Evolutionary conservation across 2,329 filamentous ascomycete species (phyloP).

Genomic region (Exserohilum turcica): DNA sequence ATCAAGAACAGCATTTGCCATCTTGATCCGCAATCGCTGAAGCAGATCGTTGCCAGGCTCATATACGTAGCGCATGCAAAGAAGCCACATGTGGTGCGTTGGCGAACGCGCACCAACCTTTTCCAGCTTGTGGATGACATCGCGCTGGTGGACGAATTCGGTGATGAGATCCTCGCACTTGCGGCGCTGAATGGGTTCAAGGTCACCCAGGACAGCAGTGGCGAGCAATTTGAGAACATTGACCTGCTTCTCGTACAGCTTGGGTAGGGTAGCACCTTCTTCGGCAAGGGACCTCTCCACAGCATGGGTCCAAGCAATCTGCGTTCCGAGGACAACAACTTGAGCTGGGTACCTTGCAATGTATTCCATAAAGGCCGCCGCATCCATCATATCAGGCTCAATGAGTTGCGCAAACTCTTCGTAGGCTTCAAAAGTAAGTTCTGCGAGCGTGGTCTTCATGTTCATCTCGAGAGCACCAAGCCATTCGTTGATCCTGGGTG

Average conservation of each 20-base stretch:
- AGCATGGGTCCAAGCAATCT: conserved; percentile 89
- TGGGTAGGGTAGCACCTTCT: conserved; percentile 71
- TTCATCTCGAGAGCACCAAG: conserved; percentile 87
- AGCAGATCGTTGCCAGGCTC: conserved; percentile 77
- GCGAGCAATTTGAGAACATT: conserved; percentile 85
- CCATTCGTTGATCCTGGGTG: conserved; percentile 98
- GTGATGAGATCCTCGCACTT: conserved; percentile 99
- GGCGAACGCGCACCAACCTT: conserved; percentile 73
- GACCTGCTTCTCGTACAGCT: conserved; percentile 80
- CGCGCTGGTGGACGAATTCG: conserved; percentile 96
- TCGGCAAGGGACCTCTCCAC: conserved; percentile 78
- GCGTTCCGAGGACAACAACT: conserved; percentile 91
- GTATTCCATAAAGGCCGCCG: conserved; percentile 74
- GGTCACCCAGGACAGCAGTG: conserved; percentile 84
- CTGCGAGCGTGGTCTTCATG: conserved; percentile 93
- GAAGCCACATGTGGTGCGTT: conserved; percentile 86
- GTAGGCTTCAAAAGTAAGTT: conserved; percentile 84
- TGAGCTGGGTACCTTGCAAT: conserved; percentile 87
- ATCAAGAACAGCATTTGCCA: conserved; percentile 93
- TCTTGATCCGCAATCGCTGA: conserved; percentile 84
- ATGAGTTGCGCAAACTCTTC: conserved; percentile 82
- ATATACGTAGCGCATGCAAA: conserved; percentile 98
- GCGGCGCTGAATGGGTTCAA: conserved; percentile 85
- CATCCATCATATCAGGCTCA: conserved; percentile 70
- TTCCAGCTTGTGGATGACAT: conserved; percentile 86